Base-by-base conservation (phyloP, 805 yeast species). In the Cyberlindnera amylophila region DNA sequence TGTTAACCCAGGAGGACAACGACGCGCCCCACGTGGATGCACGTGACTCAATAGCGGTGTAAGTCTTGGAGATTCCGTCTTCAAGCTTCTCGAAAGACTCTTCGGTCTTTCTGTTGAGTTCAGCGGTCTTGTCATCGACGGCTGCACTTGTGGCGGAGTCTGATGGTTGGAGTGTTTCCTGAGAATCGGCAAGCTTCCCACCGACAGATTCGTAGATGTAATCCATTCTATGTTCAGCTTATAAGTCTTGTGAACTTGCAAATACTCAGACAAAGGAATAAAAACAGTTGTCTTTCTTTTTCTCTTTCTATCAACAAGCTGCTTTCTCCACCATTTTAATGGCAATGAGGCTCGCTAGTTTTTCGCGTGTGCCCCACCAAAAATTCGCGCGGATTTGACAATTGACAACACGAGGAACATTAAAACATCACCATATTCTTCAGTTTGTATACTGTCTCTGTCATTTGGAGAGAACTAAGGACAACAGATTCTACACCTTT, bases 11-110 rank as follows among this genome's bases (percentile, higher is more conserved):
- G 8, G 71, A 67, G 34, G 60, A 62, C 32, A 50, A 41, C 6
- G 49, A 42, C 12, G 39, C 51, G 55, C 72, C 67, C 43, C 71
- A 68, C 1, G 52, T 45, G 1, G 62, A 55, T 2, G 74, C 66
- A 21, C 59, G 62, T 6, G 59, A 46, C 46, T 78, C 82, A 14
- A 80, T 60, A 28, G 62, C 57, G 3, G 64, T 47, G 59, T 75
- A 78, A 4, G 75, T 72, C 16, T 67, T 61, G 44, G 76, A 79
- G 19, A 82, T 70, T 34, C 74, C 79, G 33, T 64, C 64, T 50
- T 79, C 86, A 16, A 81, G 54, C 50, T 72, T 69, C 17, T 64
- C 62, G 39, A 77, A 75, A 1, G 70, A 69, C 49, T 72, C 67
- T 39, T 81, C 82, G 0, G 86, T 79, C 51, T 72, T 70, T 35